phyloP scores from a whole-genome alignment of 2,329 filamentous ascomycete species.

The Neonectria ditissima region DNA sequence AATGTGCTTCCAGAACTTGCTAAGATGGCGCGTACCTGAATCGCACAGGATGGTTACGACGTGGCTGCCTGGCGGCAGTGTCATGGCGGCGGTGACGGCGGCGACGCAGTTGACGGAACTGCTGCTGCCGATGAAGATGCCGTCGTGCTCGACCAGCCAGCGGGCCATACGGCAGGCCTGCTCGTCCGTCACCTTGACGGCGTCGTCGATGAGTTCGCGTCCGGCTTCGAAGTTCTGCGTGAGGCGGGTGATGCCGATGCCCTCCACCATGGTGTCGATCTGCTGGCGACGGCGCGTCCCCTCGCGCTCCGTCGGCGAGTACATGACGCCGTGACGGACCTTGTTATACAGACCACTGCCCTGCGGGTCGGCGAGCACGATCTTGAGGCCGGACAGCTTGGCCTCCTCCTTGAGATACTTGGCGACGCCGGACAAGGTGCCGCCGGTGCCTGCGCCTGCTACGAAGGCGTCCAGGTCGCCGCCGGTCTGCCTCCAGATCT shows the following conservation, averaged over 20 bases:
- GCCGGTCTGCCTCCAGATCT: conserved; percentile 83
- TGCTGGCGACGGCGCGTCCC: conserved; percentile 90
- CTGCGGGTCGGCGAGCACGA: conserved; percentile 93
- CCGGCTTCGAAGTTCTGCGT: conserved; percentile 94
- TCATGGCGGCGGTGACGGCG: conserved; percentile 75
- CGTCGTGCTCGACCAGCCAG: conserved; percentile 95
- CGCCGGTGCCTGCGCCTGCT: conserved; percentile 92
- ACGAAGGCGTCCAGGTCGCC: conserved; percentile 88
- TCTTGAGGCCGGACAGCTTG: conserved; percentile 68
- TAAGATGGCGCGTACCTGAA: conserved; percentile 83
- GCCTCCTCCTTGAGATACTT: conserved; percentile 80
- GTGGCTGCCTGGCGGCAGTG: conserved; percentile 69
- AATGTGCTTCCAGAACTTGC: conserved; percentile 85
- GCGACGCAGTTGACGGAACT: conserved; percentile 97
- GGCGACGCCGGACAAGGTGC: conserved; percentile 90
- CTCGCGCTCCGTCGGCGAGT: conserved; percentile 87
- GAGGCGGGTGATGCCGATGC: conserved; percentile 94
- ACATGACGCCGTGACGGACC: conserved; percentile 95
- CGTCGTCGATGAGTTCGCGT: conserved; percentile 87
- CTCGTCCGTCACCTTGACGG: conserved; percentile 86
- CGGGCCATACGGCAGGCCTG: conserved; percentile 95
- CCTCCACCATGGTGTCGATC: conserved; percentile 96
- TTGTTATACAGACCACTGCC: conserved; percentile 95
- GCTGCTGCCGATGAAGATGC: conserved; percentile 93
- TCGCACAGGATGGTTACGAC: conserved; percentile 91